Percentiles rank a stretch among this genome's conserved stretches.
phyloP scores from a whole-genome alignment of 768 basidiomycete genomes.

The Boletus sp. region DNA sequence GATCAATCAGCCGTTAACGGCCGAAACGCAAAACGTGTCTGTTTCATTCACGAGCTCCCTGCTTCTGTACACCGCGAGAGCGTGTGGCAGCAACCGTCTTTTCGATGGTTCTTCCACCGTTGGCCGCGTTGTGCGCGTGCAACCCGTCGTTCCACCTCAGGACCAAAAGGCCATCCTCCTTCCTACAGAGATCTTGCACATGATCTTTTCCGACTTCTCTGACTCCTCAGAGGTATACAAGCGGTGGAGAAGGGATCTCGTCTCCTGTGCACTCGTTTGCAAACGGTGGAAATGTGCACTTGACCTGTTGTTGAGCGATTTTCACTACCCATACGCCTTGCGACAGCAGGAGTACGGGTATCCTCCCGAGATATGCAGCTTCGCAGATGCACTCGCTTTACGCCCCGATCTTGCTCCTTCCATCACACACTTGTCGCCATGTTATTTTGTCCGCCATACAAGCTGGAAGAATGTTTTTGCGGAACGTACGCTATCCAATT shows the following conservation, averaged over 20 bases:
- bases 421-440: background rate
- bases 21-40: background rate
- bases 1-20: background rate
- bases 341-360: background rate
- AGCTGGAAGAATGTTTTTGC: background rate
- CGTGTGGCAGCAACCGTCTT: background rate
- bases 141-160: background rate
- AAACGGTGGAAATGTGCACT: conserved; percentile 1
- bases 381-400: background rate
- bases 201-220: background rate
- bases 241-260: background rate
- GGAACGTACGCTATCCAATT: background rate
- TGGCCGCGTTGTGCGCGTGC: background rate
- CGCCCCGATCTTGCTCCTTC: background rate
- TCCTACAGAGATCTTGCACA: background rate
- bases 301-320: background rate
- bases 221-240: background rate
- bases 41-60: background rate
- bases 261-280: background rate
- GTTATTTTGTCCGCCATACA: background rate
- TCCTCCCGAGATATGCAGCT: background rate
- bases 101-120: background rate
- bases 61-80: background rate
- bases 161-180: background rate
- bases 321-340: background rate